Evolutionary conservation across 2,329 filamentous ascomycete species (phyloP).

Genomic region (Aspergillus novofumigatus): DNA sequence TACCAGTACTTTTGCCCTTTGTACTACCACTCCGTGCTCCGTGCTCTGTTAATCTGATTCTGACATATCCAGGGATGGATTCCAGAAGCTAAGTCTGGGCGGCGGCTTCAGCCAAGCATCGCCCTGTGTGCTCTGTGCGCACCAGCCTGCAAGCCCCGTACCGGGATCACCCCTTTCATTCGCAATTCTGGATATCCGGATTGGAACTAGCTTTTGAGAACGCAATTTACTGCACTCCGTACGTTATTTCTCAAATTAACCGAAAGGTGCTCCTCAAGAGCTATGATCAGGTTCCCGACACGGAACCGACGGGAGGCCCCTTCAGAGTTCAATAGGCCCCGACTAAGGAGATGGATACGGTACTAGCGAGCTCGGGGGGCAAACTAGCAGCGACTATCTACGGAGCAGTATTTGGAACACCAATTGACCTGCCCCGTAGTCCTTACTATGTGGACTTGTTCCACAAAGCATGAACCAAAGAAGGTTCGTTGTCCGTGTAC

Average conservation of each 20-base stretch:
- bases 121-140: background rate
- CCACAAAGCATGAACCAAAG: background rate
- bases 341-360: background rate
- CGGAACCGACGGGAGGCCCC: constrained; percentile 8
- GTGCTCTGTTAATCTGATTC: background rate
- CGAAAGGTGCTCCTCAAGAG: background rate
- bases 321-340: background rate
- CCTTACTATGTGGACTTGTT: background rate
- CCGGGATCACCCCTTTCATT: background rate
- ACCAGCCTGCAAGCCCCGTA: background rate
- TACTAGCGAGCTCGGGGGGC: background rate
- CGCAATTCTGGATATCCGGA: no score
- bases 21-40: background rate
- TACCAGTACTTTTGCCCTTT: background rate
- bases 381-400: background rate
- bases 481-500: background rate
- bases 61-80: background rate
- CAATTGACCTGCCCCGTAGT: background rate
- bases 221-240: no score
- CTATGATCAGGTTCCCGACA: background rate
- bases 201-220: background rate
- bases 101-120: constrained; percentile 6
- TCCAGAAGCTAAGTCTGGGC: background rate
- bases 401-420: background rate
- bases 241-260: background rate